A percentile compares a stretch with the other conserved stretches of the same genome.
Conservation (phyloP, 2,329 filamentous ascomycete genomes). For the Monilinia fructicola region DNA sequence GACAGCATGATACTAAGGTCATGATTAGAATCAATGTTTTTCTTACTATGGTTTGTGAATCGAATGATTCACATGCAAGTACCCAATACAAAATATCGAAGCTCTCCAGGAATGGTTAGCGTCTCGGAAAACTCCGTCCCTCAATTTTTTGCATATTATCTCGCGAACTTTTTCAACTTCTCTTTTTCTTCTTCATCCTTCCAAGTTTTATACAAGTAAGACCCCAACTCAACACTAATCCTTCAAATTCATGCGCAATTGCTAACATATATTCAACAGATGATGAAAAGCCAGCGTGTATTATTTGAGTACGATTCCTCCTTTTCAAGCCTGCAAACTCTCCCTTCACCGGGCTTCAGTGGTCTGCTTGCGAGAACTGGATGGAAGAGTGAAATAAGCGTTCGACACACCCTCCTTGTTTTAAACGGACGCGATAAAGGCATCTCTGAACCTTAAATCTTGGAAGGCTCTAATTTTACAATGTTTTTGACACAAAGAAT, state of each 20-base stretch:
- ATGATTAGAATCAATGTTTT: conserved; percentile 28
- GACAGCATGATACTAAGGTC: conserved; percentile 28
- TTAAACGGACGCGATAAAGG: conserved; percentile 93
- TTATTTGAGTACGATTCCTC: conserved; percentile 76
- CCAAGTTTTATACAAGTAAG: conserved; percentile 98
- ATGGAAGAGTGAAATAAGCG: conserved; percentile 91
- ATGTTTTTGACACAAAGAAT: neutral
- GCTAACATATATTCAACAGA: conserved; percentile 55
- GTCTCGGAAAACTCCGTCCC: conserved; percentile 25
- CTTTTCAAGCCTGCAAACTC: conserved; percentile 70
- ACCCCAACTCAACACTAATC: conserved; percentile 38
- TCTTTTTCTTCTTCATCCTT: conserved; percentile 77
- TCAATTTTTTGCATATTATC: conserved; percentile 36
- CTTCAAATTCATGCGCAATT: conserved; percentile 18
- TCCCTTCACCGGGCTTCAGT: conserved; percentile 88
- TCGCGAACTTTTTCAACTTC: conserved; percentile 40
- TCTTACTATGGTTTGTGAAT: neutral
- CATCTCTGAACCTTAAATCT: conserved; percentile 80
- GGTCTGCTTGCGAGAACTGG: conserved; percentile 67
- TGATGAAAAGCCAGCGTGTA: conserved; percentile 99
- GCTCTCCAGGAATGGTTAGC: conserved; percentile 35
- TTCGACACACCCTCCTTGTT: conserved; percentile 99
- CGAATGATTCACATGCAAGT: neutral
- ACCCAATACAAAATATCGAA: conserved; percentile 22
- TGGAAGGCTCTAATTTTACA: conserved; percentile 48